A percentile compares a stretch with the other conserved stretches of the same genome.
Evolutionary conservation across 73 alveolate species (phyloP).

Genomic region (Symbiodinium pilosum): DNA sequence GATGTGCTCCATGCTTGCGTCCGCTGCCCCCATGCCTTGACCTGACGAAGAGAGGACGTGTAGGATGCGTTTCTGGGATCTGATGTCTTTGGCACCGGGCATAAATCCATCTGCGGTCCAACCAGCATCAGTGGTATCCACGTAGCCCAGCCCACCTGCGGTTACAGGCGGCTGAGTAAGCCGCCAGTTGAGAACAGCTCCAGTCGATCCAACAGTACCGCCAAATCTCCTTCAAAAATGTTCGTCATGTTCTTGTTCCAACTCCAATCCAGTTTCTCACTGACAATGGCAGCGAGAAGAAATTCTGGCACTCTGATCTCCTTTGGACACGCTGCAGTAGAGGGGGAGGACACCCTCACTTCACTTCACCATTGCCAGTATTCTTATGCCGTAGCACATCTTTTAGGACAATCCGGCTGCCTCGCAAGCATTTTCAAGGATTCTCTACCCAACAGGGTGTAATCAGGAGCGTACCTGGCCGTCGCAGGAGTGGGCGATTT

Average conservation of each 20-base stretch:
- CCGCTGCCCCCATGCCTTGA: conserved; percentile 87
- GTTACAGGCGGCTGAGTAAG: too few species aligned
- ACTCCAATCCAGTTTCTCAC: background rate
- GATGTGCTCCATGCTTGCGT: conserved; percentile 40
- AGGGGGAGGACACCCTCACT: too few species aligned
- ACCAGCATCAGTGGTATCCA: conserved; percentile 69
- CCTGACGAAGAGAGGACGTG: background rate
- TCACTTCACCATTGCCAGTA: too few species aligned
- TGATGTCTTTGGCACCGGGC: background rate
- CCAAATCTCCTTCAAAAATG: too few species aligned
- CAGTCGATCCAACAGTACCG: too few species aligned
- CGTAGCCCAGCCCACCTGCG: conserved; percentile 80
- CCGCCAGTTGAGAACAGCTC: too few species aligned
- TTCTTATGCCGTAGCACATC: too few species aligned
- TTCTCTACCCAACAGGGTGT: too few species aligned
- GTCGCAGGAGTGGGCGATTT: conserved; percentile 53
- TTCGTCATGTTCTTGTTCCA: background rate
- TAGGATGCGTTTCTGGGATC: background rate
- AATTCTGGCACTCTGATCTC: too few species aligned
- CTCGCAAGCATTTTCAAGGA: too few species aligned
- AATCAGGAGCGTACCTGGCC: conserved; percentile 25
- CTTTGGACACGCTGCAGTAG: too few species aligned
- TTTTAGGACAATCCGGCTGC: too few species aligned
- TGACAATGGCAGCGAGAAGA: background rate
- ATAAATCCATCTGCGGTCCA: conserved; percentile 26